Base-by-base conservation (phyloP, 2,329 filamentous ascomycete species). In the Diaporthe australafricana region DNA sequence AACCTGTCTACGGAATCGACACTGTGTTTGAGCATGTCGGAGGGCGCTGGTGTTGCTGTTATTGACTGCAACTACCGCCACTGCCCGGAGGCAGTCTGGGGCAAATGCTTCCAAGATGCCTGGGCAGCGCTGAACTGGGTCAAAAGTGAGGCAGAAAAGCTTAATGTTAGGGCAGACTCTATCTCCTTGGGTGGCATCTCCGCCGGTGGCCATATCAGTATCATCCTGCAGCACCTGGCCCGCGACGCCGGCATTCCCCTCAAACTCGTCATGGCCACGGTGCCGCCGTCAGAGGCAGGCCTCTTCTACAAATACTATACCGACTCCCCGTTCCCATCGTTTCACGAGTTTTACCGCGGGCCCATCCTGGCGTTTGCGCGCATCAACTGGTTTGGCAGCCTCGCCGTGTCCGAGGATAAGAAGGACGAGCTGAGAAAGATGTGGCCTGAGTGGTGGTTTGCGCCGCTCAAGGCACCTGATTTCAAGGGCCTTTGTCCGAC, bases 11-110 rank as follows among this genome's bases (percentile, higher is more conserved):
- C 76, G 17, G 80, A 84, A 55, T 79, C 78, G 20, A 75, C 77
- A 17, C 67, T 83, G 3, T 84, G 82, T 66, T 72, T 81, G 53
- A 80, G 75, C 66, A 81, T 84, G 80, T 77, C 80, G 0, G 79
- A 82, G 55, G 77, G 76, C 16, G 81, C 80, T 1, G 81, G 81
- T 0, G 75, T 84, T 1, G 80, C 78, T 0, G 80, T 84, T 1
- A 75, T 84, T 5, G 82, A 84, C 56, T 81, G 83, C 32, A 79
- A 82, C 66, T 84, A 84, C 72, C 80, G 82, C 1, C 81, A 80
- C 48, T 83, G 81, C 56, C 57, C 60, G 79, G 81, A 83, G 72
- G 77, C 75, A 0, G n/a, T 76, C 12, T 83, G 77, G 77, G 82
- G 82, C 1, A 80, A 80, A 73, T 78, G 78, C 63, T 77, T 83